Evolutionary conservation across 1,284 basidiomycete species (phyloP).

Genomic region (Tilletia setariae): DNA sequence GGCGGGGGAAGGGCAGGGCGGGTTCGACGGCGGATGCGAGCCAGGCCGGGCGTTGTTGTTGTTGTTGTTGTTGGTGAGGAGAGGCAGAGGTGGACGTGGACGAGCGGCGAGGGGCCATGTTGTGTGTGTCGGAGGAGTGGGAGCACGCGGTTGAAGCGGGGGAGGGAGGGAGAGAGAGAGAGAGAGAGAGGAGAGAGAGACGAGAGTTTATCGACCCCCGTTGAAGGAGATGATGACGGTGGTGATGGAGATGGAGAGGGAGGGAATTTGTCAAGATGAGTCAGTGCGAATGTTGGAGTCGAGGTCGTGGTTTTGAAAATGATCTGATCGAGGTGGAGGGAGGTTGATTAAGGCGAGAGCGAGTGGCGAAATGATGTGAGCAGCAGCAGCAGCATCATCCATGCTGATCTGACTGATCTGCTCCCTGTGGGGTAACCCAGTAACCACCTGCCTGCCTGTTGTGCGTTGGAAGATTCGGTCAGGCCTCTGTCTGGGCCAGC

Average conservation of each 20-base stretch:
- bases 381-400: no score
- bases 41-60: neutral
- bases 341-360: no score
- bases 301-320: no score
- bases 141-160: neutral
- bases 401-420: no score
- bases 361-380: no score
- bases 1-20: neutral
- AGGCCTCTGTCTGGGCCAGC: no score
- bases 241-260: neutral
- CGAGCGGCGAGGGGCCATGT: neutral
- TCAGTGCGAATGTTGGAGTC: neutral
- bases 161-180: neutral
- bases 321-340: no score
- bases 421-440: no score
- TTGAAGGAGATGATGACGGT: neutral
- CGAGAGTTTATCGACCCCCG: neutral
- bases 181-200: neutral
- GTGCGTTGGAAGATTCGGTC: no score
- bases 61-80: no score
- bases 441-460: no score
- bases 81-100: neutral
- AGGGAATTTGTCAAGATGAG: neutral
- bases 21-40: neutral
- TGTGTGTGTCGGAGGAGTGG: neutral